These are phyloP conservation scores for Aphanomyces invadans DNA, from an alignment of 352 stramenopile genomes.

Conservation along the genomic window DNA sequence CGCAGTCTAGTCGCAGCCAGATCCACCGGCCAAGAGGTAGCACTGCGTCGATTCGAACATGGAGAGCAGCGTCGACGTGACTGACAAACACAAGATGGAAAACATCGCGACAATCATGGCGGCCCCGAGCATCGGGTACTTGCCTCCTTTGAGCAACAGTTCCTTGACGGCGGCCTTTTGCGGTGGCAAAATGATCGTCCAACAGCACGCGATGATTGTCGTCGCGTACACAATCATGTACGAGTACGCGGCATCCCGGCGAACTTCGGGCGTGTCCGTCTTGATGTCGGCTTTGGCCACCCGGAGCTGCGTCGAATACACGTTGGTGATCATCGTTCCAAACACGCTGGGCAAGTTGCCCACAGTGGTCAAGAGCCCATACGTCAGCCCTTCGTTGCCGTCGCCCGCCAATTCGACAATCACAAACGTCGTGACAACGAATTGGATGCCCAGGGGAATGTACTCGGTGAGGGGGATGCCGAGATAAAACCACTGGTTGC, in stretches of 20 bases:
- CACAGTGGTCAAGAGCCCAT: conserved; percentile 48
- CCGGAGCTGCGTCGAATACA: conserved; percentile 45
- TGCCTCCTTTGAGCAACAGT: conserved; percentile 31
- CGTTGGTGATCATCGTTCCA: conserved; percentile 42
- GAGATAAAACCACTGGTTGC: conserved; percentile 61
- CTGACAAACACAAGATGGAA: conserved; percentile 26
- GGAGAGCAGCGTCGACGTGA: conserved; percentile 32
- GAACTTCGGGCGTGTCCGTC: conserved; percentile 38
- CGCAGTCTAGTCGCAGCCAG: too few relatives aligned
- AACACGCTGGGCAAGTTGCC: conserved; percentile 40
- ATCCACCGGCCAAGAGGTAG: conserved; percentile 33
- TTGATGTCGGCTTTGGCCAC: conserved; percentile 48
- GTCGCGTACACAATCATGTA: conserved; percentile 45
- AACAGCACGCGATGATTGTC: conserved; percentile 42
- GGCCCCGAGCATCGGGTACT: conserved; percentile 25
- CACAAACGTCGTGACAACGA: conserved; percentile 46
- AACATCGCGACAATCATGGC: conserved; percentile 13
- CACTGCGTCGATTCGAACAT: conserved; percentile 38
- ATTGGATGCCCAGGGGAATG: conserved; percentile 42
- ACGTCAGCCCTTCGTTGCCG: conserved; percentile 50
- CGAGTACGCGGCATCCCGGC: conserved; percentile 43
- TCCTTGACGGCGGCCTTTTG: conserved; percentile 35
- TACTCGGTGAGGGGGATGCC: conserved; percentile 47
- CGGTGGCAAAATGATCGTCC: conserved; percentile 37
- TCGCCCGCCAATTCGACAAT: conserved; percentile 45